These are phyloP conservation scores for Mycena galopus DNA, from an alignment of 768 basidiomycete species.

Conservation along the genomic window DNA sequence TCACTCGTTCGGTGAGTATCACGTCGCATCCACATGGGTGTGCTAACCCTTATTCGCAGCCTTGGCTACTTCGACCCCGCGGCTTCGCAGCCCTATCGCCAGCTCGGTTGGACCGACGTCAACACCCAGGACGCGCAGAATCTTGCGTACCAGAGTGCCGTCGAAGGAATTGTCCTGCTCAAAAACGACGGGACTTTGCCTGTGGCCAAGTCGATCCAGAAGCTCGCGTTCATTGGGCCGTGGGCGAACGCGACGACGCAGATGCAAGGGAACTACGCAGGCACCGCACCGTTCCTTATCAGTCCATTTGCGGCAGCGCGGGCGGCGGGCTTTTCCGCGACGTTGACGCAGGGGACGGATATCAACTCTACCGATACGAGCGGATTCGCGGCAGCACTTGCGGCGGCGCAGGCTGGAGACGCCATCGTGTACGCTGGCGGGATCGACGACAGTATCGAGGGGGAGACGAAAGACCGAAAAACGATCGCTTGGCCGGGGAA, in stretches of 20 bases:
- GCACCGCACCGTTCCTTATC: slow-evolving; percentile 67
- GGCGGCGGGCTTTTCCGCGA: slow-evolving; percentile 60
- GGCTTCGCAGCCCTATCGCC: slow-evolving; percentile 62
- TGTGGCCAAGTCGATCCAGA: slow-evolving; percentile 57
- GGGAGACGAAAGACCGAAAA: slow-evolving; percentile 60
- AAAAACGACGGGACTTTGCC: slow-evolving; percentile 76
- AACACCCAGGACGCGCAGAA: slow-evolving; percentile 60
- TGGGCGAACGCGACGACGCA: slow-evolving; percentile 68
- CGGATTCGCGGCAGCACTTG: slow-evolving; percentile 65
- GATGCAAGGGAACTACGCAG: slow-evolving; percentile 72
- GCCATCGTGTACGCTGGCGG: slow-evolving; percentile 67
- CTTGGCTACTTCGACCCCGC: slow-evolving; percentile 71
- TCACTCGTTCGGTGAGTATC: slow-evolving; percentile 55
- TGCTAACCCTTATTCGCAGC: slow-evolving; percentile 31
- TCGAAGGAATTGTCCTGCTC: slow-evolving; percentile 70
- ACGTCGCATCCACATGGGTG: too few species aligned
- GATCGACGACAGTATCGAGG: slow-evolving; percentile 63
- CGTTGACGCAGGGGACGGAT: slow-evolving; percentile 58
- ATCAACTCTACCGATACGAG: slow-evolving; percentile 54
- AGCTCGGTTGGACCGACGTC: slow-evolving; percentile 62
- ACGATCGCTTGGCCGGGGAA: slow-evolving; percentile 68
- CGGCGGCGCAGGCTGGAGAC: slow-evolving; percentile 63
- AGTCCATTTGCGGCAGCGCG: slow-evolving; percentile 65
- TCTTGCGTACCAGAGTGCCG: slow-evolving; percentile 64
- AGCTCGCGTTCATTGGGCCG: slow-evolving; percentile 71